Evolutionary conservation across 202 grass and related monocot species (phyloP).

Genomic region (Eragrostis tef): DNA sequence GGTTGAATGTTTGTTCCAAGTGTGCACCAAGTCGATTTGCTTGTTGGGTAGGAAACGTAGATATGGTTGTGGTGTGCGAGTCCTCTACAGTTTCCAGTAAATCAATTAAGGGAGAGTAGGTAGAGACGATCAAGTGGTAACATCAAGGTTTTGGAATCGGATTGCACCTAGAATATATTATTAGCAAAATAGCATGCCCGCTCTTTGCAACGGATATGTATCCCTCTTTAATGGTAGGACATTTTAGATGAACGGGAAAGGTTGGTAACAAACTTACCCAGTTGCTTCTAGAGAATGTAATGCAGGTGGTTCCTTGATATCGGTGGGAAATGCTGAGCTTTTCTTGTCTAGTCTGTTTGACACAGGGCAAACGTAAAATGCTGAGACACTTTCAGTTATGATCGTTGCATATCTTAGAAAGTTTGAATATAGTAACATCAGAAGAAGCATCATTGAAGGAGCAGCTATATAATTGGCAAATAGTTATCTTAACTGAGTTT

Average conservation of each 20-base stretch:
- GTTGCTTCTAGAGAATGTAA: neutral
- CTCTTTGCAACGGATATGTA: constrained; percentile 29
- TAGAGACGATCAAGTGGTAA: constrained; percentile 10
- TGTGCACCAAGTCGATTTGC: constrained; percentile 16
- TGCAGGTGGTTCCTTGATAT: neutral
- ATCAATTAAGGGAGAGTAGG: neutral
- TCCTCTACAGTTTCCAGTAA: constrained; percentile 2
- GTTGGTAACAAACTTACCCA: neutral
- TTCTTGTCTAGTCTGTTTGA: neutral
- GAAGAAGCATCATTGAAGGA: neutral
- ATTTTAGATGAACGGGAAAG: neutral
- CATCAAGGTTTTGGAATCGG: constrained; percentile 31
- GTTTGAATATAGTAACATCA: neutral
- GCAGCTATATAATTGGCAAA: neutral
- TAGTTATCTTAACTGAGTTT: neutral
- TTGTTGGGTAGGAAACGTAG: neutral
- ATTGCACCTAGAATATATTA: constrained; percentile 33
- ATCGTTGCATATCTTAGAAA: neutral
- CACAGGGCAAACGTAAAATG: neutral
- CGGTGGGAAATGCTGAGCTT: neutral
- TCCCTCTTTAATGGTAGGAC: neutral
- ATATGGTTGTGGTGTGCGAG: constrained; percentile 5
- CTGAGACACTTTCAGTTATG: neutral
- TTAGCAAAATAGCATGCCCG: neutral
- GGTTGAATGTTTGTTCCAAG: constrained; percentile 2